Evolutionary conservation across 495 filamentous ascomycete species (phyloP), one percentile per base, ranked within the genome.

Genomic region (Neurospora sp.): DNA sequence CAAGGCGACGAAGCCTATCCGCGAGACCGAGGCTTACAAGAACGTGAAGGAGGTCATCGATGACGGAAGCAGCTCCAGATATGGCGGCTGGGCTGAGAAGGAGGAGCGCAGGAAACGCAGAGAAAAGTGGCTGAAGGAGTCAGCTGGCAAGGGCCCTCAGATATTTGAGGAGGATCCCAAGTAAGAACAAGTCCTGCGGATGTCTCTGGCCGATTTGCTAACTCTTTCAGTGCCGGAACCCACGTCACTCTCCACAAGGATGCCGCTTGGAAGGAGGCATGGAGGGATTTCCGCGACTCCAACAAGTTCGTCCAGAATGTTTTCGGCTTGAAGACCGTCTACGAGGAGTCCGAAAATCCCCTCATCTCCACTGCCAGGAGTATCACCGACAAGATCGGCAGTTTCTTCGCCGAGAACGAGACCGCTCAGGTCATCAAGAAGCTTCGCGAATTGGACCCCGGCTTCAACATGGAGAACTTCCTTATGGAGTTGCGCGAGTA

Each of bases 341-440:
- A 97, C 85, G 90, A 96, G 73, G 96, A 99, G 82, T 97, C 94
- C 37, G 94, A 98, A 79, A 98, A 99, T 81, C 96, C 96, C 1
- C 85, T 99, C 24, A 94, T 99, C 79, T 91, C 90, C 62, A 97
- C 94, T 7, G 96, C 95, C 3, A 92, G 96, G 76, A 94, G 92
- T 82, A 96, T 99, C 74, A 93, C 94, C 13, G 96, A 99, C 81
- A 89, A 92, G 54, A 88, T 99, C 38, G 93, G 92, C 69, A 94
- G 96, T 36, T 98, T 98, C 83, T 99, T 99, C 76, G 96, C 96
- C 42, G 96, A 98, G 81, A 99, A 97, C 81, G 96, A 99, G 83
- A 97, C 96, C 13, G 96, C 96, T 19, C 90, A 88, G 86, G 96
- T 99, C 4, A 95, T 99, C 85, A 97, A 96, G 84, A 97, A 94